These are phyloP conservation scores for Dothideomycetes sp. DNA, from an alignment of 2,329 filamentous ascomycete species.

Conservation along the genomic window DNA sequence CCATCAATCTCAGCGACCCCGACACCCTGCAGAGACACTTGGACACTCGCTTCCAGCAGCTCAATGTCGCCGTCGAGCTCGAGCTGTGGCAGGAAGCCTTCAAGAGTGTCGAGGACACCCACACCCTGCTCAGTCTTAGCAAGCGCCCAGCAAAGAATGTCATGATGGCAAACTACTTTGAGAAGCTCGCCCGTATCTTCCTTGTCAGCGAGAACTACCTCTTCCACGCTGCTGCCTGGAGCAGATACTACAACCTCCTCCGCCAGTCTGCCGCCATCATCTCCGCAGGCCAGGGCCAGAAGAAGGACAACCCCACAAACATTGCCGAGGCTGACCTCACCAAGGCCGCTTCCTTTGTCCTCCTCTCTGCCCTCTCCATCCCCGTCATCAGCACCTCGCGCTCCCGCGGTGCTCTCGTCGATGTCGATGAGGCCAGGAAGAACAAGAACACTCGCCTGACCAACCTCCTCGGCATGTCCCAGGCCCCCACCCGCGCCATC, in stretches of 20 bases:
- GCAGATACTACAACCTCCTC: slow-evolving; percentile 91
- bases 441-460: slow-evolving; percentile 98
- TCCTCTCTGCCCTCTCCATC: slow-evolving; percentile 91
- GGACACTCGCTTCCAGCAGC: slow-evolving; percentile 95
- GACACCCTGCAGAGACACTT: slow-evolving; percentile 95
- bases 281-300: slow-evolving; percentile 74
- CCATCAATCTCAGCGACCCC: slow-evolving; percentile 95
- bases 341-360: slow-evolving; percentile 88
- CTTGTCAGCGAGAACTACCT: slow-evolving; percentile 98
- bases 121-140: slow-evolving; percentile 92
- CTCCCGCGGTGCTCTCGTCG: slow-evolving; percentile 88
- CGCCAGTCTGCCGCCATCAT: slow-evolving; percentile 79
- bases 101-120: slow-evolving; percentile 97
- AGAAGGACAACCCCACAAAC: slow-evolving; percentile 79
- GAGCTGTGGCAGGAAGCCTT: slow-evolving; percentile 99
- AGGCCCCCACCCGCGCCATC: slow-evolving; percentile 75
- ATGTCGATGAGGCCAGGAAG: slow-evolving; percentile 93
- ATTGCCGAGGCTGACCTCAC: slow-evolving; percentile 83
- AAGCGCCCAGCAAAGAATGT: slow-evolving; percentile 97
- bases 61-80: slow-evolving; percentile 95
- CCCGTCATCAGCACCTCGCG: slow-evolving; percentile 97
- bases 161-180: slow-evolving; percentile 99
- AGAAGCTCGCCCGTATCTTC: slow-evolving; percentile 98
- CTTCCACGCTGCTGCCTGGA: slow-evolving; percentile 97
- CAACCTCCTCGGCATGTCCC: slow-evolving; percentile 86